Evolutionary conservation across 306 rosid species (phyloP), one percentile per base, ranked within the genome.

Genomic region (Casuarina glauca): DNA sequence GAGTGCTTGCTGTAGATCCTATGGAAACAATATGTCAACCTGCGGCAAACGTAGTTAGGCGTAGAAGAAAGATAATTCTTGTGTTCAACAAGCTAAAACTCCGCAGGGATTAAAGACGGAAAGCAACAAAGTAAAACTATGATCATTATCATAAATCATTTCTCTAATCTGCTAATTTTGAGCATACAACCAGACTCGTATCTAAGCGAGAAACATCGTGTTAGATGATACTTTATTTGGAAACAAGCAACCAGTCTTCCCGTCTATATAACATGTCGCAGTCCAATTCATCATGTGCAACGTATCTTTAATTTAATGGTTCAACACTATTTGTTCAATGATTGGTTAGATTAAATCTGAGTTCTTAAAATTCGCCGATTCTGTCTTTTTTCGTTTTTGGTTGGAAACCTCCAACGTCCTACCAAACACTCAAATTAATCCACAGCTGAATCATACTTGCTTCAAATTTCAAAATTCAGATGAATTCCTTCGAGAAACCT

Each of bases 401-500:
- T 26, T 60, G 39, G 13, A 35, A 61, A 61, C 39, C 39, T 61
- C 67, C 19, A 32, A 3, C 4, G 11, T 58, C 66, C 66, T 20
- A 15, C 26, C 9, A 32, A 61, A 35, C 68, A 35, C 68, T 12
- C 68, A 35, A 35, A 60, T 20, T 55, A 2, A 3, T 2, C 2
- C 20, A 55, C 9, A 55, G 2, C 20, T 55, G 8, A 35, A 26
- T 55, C 62, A 55, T n/a, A 55, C 2, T 3, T 32, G 66, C 3
- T 3, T 13, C 38, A 1, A 32, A 60, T 50, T 50, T 50, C 12
- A 19, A n/a, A 9, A 73, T 73, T 4, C 57, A 68, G 36, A 69
- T 15, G 54, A 78, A 13, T 55, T 53, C 46, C 19, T 61, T 70
- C 54, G 66, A 52, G 51, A 61, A 35, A 61, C 43, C 68, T 61